Evolutionary conservation across 1,284 basidiomycete genomes (phyloP).

Genomic region (Heterobasidion irregulare): DNA sequence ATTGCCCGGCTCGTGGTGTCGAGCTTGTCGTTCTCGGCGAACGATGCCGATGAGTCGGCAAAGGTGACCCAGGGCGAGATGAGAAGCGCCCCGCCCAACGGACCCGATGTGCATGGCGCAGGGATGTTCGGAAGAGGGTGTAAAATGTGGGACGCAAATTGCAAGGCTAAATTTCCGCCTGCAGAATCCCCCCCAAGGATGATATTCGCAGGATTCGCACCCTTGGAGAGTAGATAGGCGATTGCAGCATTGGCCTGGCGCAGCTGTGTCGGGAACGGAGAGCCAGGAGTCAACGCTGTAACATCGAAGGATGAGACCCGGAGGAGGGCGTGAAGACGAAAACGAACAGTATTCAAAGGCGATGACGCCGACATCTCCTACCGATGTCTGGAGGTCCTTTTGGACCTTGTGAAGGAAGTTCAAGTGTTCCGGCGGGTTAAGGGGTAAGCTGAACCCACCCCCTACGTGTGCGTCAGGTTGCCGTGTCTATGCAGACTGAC

Average conservation of each 20-base stretch:
- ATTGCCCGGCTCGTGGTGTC: neutral
- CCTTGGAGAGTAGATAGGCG: constrained; percentile 24
- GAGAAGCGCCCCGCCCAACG: constrained; percentile 18
- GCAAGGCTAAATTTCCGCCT: constrained; percentile 25
- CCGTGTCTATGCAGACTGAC: neutral
- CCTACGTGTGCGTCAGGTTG: neutral
- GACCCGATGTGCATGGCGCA: constrained; percentile 12
- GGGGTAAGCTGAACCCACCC: neutral
- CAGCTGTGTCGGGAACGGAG: constrained; percentile 28
- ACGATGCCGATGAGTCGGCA: constrained; percentile 4
- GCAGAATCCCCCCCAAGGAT: constrained; percentile 25
- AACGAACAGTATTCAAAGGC: neutral
- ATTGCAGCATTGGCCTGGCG: constrained; percentile 23
- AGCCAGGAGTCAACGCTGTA: constrained; percentile 15
- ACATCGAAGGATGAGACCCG: neutral
- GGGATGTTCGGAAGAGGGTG: constrained; percentile 19
- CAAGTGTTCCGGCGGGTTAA: neutral
- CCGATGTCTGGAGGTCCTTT: neutral
- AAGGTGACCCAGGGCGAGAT: constrained; percentile 27
- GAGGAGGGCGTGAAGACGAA: neutral
- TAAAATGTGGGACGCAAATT: constrained; percentile 23
- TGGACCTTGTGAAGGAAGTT: neutral
- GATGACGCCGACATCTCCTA: neutral
- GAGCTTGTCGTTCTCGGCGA: neutral
- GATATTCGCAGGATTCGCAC: constrained; percentile 26